Evolutionary conservation across 768 basidiomycete species (phyloP), one percentile per base, ranked within the genome.

Genomic region (Lyophyllum shimeji): DNA sequence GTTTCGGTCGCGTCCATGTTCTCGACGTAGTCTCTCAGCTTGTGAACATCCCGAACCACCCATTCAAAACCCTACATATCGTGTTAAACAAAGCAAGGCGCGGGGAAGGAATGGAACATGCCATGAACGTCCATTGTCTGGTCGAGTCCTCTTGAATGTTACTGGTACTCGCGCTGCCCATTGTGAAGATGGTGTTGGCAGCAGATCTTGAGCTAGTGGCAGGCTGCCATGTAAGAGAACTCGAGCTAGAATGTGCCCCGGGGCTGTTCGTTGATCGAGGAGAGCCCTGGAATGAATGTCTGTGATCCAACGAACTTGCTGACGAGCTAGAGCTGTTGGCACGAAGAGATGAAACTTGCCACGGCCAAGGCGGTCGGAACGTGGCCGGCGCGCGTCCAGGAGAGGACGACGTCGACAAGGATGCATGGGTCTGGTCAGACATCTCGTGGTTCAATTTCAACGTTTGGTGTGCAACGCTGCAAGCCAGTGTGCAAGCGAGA

Each of bases 11-110:
- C 48, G 13, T 69, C 66, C 17, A 65, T 58, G 15, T 75, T 72
- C 67, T 89, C 87, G 2, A 90, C 75, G 57, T 78, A 81, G 52
- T 85, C 77, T 37, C 78, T 74, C 40, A 90, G 71, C 55, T 79
- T 82, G 49, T 75, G 71, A 6, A 86, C 78, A 60, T 85, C 78
- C 25, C 78, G 76, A 21, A 90, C 77, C 8, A 76, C 72, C 87
- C 88, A 90, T 67, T 92, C 87, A 62, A 90, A 87, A 0, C 86
- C 86, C 87, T 89, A 52, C 42, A 44, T 11, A 47, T 43, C 20
- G 20, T 29, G 60, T 55, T 9, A 59, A 52, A 27, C 21, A 50
- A 43, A 15, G 51, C 17, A 25, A 7, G n/a, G 29, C 27, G 23
- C 13, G 48, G 9, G 17, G 50, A 46, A 15, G 46, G 21, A 37